Base-by-base conservation (phyloP, 768 basidiomycete species). In the Sistotremastrum niveocremeum region DNA sequence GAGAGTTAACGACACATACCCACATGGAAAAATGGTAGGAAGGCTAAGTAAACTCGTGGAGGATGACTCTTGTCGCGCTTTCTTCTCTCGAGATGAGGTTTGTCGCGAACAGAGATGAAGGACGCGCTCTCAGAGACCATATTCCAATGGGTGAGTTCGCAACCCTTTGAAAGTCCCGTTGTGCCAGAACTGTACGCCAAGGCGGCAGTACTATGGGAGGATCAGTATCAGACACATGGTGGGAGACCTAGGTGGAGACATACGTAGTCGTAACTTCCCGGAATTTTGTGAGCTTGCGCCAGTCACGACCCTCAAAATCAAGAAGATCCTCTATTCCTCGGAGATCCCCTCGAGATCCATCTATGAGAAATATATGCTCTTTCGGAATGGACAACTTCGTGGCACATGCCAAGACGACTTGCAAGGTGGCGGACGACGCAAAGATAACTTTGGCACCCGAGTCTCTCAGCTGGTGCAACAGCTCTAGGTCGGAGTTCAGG, bases 111-210 rank as follows among this genome's bases (percentile, higher is more conserved):
- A 30, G 29, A 30, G 10, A 41, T 9, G 4, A 32, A 41, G 10
- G 29, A 32, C 9, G 40, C 40, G 12, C 29, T 32, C 10, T 41
- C 29, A 8, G 40, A 29, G 10, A 41, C 7, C 40, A 41, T 41
- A 12, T 41, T 41, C 10, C 33, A 41, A 29, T 30, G 29, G 7
- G 40, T 30, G 40, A 41, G 29, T 32, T 30, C 33, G 12, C 40
- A 41, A 11, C 74, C 86, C 61, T 89, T 90, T 2, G 86, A 79
- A 51, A 77, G 77, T 2, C 85, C 83, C 0, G 82, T 85, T 1
- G 85, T 88, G 4, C 85, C 85, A 57, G 63, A 64, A 5, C 62
- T 66, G 47, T 85, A 85, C 10, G 29, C 33, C 10, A 41, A 11
- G 9, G 40, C 40, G 10, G 40, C 40, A 20, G 33, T 41, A 6